Evolutionary conservation across 2,329 filamentous ascomycete genomes (phyloP).

Genomic region (Amauroascus niger): DNA sequence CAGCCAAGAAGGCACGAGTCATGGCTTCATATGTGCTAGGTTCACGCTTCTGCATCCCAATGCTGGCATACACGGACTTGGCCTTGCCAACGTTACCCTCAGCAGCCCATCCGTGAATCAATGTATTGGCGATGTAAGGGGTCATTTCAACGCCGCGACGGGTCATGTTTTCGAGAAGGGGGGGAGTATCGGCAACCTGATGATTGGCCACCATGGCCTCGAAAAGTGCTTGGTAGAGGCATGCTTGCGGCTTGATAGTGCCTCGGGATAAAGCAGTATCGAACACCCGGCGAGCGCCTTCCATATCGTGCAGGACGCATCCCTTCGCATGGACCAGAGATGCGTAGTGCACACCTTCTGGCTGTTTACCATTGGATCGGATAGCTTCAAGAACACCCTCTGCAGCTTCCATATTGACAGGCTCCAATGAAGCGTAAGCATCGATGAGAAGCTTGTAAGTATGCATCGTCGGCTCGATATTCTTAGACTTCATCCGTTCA

Average conservation of each 20-base stretch:
- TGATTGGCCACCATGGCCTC: slow-evolving; percentile 96
- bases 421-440: slow-evolving; percentile 86
- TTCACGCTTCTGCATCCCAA: slow-evolving; percentile 70
- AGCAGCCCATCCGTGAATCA: slow-evolving; percentile 92
- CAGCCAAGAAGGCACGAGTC: slow-evolving; percentile 83
- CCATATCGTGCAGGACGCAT: slow-evolving; percentile 85
- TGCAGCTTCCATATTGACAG: slow-evolving; percentile 77
- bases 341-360: slow-evolving; percentile 91
- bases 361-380: slow-evolving; percentile 59
- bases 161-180: slow-evolving; percentile 66
- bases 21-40: slow-evolving; percentile 98
- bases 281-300: slow-evolving; percentile 70
- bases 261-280: slow-evolving; percentile 63
- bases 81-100: slow-evolving; percentile 73
- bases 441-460: slow-evolving; percentile 97
- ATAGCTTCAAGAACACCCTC: slow-evolving; percentile 75
- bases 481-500: slow-evolving; percentile 79
- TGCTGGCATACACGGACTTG: slow-evolving; percentile 65
- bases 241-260: slow-evolving; percentile 63
- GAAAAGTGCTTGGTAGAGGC: slow-evolving; percentile 91
- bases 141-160: slow-evolving; percentile 69
- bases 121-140: slow-evolving; percentile 93
- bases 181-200: slow-evolving; percentile 63
- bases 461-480: slow-evolving; percentile 84
- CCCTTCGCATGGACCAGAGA: slow-evolving; percentile 93